These are phyloP conservation scores for Sugiyamaella paludigena DNA, from an alignment of 1,139 yeast genomes.

Conservation along the genomic window DNA sequence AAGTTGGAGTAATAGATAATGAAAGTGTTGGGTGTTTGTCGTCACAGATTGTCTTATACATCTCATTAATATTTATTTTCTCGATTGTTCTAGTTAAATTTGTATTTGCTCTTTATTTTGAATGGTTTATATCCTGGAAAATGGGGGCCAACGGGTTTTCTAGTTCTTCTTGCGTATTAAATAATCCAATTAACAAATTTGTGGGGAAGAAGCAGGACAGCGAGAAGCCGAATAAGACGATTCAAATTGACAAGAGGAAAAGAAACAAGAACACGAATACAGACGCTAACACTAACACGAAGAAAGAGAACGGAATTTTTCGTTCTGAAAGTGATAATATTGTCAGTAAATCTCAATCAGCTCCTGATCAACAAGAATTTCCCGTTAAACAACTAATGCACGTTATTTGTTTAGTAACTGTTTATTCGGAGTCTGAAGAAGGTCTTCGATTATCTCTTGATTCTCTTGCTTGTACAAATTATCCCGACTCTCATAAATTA, in stretches of 20 bases:
- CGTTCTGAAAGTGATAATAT: not conserved
- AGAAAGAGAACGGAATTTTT: too few relatives aligned
- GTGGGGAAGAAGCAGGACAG: conserved; percentile 11
- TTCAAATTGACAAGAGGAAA: not conserved
- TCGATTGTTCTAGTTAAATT: conserved; percentile 69
- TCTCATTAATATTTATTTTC: conserved; percentile 72
- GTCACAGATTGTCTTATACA: conserved; percentile 63
- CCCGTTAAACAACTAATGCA: conserved; percentile 43
- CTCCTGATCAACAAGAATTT: too few relatives aligned
- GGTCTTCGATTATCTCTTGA: conserved; percentile 35
- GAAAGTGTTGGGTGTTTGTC: conserved; percentile 85
- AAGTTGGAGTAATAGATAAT: conserved; percentile 78
- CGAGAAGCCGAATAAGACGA: not conserved
- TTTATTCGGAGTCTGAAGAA: conserved; percentile 35
- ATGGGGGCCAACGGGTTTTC: conserved; percentile 15
- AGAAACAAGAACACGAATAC: too few relatives aligned
- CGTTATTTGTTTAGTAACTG: conserved; percentile 38
- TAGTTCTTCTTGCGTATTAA: conserved; percentile 3
- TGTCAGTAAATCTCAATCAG: not conserved
- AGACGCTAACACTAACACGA: too few relatives aligned
- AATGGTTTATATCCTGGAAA: conserved; percentile 52
- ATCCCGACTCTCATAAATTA: conserved; percentile 33
- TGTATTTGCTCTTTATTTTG: conserved; percentile 77
- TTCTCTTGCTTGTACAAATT: conserved; percentile 32
- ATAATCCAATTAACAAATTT: too few relatives aligned